Percentiles rank a stretch among this genome's conserved stretches.
Conservation (phyloP, 164 flowering plant genomes). For the Magnolia officinalis region DNA sequence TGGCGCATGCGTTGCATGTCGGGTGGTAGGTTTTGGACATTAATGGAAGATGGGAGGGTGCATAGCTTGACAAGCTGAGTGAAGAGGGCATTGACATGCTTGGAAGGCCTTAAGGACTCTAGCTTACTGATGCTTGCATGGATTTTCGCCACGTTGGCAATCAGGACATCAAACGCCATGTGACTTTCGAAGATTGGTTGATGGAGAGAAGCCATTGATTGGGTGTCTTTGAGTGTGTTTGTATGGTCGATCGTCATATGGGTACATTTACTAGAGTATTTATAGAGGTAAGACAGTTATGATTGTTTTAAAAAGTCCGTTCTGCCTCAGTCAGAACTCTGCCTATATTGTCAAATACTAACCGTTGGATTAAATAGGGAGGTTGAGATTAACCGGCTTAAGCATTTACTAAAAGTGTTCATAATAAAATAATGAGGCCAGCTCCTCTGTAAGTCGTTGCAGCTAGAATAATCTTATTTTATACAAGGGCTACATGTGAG, state of each 20-base stretch:
- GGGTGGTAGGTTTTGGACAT: conserved; percentile 21
- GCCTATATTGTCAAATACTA: too few relatives aligned
- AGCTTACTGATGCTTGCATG: conserved; percentile 40
- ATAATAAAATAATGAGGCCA: too few relatives aligned
- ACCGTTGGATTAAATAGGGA: too few relatives aligned
- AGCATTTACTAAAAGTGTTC: too few relatives aligned
- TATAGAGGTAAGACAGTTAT: background rate
- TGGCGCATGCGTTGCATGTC: conserved; percentile 33
- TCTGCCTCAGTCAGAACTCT: too few relatives aligned
- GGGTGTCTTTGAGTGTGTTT: background rate
- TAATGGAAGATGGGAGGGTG: conserved; percentile 34
- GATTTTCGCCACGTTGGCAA: conserved; percentile 31
- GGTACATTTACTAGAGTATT: background rate
- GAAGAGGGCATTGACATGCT: conserved; percentile 41
- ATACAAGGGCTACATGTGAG: too few relatives aligned
- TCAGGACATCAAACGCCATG: conserved; percentile 24
- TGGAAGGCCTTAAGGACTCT: conserved; percentile 45
- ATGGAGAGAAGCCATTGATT: conserved; percentile 36
- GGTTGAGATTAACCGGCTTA: too few relatives aligned
- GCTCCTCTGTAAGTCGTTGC: too few relatives aligned
- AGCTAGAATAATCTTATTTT: too few relatives aligned
- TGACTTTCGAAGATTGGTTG: conserved; percentile 14
- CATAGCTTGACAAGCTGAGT: conserved; percentile 46
- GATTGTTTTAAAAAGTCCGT: background rate
- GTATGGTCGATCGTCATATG: background rate